Evolutionary conservation across 2,329 filamentous ascomycete species (phyloP).

Genomic region (Byssochlamys sp.): DNA sequence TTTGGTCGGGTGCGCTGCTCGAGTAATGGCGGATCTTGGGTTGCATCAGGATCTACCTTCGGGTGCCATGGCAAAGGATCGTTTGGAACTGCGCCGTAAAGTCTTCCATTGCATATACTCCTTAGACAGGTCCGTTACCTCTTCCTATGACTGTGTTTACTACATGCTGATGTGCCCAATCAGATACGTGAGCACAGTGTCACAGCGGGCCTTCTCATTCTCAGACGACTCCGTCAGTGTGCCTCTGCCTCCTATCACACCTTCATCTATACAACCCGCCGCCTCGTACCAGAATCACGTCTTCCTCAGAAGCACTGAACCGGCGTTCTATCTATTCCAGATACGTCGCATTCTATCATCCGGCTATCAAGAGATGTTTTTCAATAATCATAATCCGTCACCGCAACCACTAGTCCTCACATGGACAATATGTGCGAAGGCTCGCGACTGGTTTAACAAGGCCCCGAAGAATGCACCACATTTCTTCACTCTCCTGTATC

Average conservation of each 20-base stretch:
- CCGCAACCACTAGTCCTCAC: slow-evolving; percentile 49
- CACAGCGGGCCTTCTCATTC: slow-evolving; percentile 82
- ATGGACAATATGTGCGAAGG: slow-evolving; percentile 46
- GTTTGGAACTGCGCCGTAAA: slow-evolving; percentile 66
- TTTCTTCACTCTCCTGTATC: slow-evolving; percentile 65
- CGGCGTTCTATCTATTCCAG: slow-evolving; percentile 68
- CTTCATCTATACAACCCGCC: slow-evolving; percentile 35
- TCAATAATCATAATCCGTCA: slow-evolving; percentile 61
- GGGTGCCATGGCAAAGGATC: slow-evolving; percentile 56
- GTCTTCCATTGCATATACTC: slow-evolving; percentile 88
- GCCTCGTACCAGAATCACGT: slow-evolving; percentile 31
- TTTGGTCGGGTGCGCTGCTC: slow-evolving; percentile 77
- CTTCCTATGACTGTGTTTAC: not conserved
- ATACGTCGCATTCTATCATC: slow-evolving; percentile 76
- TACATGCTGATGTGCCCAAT: slow-evolving; percentile 11
- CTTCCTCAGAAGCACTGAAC: slow-evolving; percentile 52
- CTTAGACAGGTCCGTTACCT: slow-evolving; percentile 60
- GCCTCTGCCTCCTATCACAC: slow-evolving; percentile 52
- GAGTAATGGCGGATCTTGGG: slow-evolving; percentile 79
- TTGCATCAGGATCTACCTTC: slow-evolving; percentile 82
- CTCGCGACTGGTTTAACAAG: slow-evolving; percentile 66
- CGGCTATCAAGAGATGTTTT: slow-evolving; percentile 83
- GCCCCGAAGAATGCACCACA: slow-evolving; percentile 57
- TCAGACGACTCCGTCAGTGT: slow-evolving; percentile 82
- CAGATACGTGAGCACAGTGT: slow-evolving; percentile 78